Evolutionary conservation across 2,329 filamentous ascomycete species (phyloP).

Genomic region (Truncatella angustata): DNA sequence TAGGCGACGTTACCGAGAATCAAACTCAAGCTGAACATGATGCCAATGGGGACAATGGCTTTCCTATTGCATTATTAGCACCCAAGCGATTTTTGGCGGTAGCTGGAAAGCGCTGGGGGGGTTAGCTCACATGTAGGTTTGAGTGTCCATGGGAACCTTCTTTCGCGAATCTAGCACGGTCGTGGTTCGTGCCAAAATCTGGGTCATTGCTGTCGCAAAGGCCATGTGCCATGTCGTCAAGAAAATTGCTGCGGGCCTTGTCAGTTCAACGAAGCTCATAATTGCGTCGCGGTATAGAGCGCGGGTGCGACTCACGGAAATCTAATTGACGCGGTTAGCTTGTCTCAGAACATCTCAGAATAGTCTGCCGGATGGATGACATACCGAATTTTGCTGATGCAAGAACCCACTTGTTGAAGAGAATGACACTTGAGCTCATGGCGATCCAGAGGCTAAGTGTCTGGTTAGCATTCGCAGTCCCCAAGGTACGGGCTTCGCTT

Average conservation of each 20-base stretch:
- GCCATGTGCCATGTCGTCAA: slow-evolving; percentile 68
- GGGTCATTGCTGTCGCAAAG: slow-evolving; percentile 66
- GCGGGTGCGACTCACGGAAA: slow-evolving; percentile 19
- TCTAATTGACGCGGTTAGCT: slow-evolving; percentile 16
- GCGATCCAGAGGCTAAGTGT: slow-evolving; percentile 77
- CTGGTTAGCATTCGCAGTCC: background rate
- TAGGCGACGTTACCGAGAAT: slow-evolving; percentile 69
- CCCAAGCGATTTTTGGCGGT: background rate
- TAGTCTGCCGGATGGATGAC: slow-evolving; percentile 23
- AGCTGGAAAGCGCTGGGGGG: background rate
- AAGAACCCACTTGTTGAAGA: slow-evolving; percentile 93
- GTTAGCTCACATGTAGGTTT: slow-evolving; percentile 48
- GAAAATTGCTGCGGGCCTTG: slow-evolving; percentile 43
- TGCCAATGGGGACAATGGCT: slow-evolving; percentile 64
- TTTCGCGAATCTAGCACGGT: slow-evolving; percentile 61
- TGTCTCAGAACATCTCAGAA: slow-evolving; percentile 19
- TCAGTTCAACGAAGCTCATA: background rate
- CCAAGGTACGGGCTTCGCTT: too few species aligned
- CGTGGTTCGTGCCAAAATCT: slow-evolving; percentile 64
- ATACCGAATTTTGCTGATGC: slow-evolving; percentile 72
- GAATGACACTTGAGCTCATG: slow-evolving; percentile 79
- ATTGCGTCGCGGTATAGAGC: background rate
- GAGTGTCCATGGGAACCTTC: slow-evolving; percentile 60
- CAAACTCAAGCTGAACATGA: slow-evolving; percentile 66
- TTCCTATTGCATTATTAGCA: slow-evolving; percentile 26